Percentiles rank a stretch among this genome's conserved stretches.
Evolutionary conservation across 768 basidiomycete genomes (phyloP).

Genomic region (Russula lepida): DNA sequence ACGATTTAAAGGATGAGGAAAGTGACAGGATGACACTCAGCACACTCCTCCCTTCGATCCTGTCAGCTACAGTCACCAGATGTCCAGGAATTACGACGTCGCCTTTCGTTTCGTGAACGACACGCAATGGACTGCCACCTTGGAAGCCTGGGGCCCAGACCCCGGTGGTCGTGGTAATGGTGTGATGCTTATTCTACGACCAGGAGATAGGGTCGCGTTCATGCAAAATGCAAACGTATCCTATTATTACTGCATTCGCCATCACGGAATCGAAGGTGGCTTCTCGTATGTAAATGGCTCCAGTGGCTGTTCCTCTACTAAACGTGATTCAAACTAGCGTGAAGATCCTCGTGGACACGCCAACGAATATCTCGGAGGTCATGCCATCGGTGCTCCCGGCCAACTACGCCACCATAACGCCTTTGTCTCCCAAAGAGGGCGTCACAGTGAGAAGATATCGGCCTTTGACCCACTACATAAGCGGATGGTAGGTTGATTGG

Average conservation of each 20-base stretch:
- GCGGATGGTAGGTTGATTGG: slow-evolving; percentile 10
- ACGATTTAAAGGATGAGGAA: slow-evolving; percentile 1
- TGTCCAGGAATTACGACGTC: slow-evolving; percentile 39
- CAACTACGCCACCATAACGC: slow-evolving; percentile 11
- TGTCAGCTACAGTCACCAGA: background rate
- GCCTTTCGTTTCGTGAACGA: slow-evolving; percentile 46
- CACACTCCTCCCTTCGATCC: background rate
- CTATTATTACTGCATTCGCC: slow-evolving; percentile 41
- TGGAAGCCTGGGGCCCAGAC: slow-evolving; percentile 29
- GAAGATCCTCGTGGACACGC: slow-evolving; percentile 12
- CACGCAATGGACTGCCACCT: slow-evolving; percentile 31
- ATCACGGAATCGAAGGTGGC: slow-evolving; percentile 32
- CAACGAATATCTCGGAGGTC: slow-evolving; percentile 11
- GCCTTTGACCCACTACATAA: slow-evolving; percentile 12
- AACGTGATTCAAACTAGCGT: background rate
- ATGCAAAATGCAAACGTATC: slow-evolving; percentile 41
- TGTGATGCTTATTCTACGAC: slow-evolving; percentile 28
- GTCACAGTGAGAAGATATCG: slow-evolving; percentile 15
- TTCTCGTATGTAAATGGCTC: slow-evolving; percentile 35
- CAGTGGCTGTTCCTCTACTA: background rate
- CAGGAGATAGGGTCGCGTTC: slow-evolving; percentile 37
- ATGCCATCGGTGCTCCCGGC: slow-evolving; percentile 10
- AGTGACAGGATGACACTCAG: background rate
- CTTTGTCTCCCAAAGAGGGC: slow-evolving; percentile 1
- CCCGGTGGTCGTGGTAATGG: slow-evolving; percentile 28